Base-by-base conservation (phyloP, 176 grass and related monocot genomes). In the Aegilops umbellulata region DNA sequence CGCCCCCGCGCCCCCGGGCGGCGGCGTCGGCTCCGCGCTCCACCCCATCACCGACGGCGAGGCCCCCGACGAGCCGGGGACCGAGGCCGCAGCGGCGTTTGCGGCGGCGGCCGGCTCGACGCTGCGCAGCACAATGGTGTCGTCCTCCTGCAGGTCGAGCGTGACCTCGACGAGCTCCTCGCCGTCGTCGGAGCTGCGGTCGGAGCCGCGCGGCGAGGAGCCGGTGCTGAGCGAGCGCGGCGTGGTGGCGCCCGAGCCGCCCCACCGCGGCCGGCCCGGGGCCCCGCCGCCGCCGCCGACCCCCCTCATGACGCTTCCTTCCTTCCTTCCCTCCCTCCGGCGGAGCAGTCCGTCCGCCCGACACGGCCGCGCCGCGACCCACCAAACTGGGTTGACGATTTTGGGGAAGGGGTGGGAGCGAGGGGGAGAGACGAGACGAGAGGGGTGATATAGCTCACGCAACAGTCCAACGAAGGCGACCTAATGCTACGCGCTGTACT, bases 111-210 rank as follows among this genome's bases (percentile, higher is more conserved):
- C 95, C 1, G 91, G 93, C 89, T 87, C 90, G 11, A 98, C 93
- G 87, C 93, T 98, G 24, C 90, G 83, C 46, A 98, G 87, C 75
- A 93, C 94, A 75, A 98, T 85, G 49, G 86, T 95, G 86, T 93
- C 93, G 63, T 98, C 93, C 72, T 92, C 87, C 51, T 91, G 94
- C 60, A 98, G 68, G 86, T 98, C 95, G 16, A 98, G 89, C 39
- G 95, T 98, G 42, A 98, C 91, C 93, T 98, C 95, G 23, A 98
- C 87, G 69, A 92, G 92, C 87, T 90, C 87, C 83, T 98, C 95
- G 4, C 89, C 91, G 22, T 90, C 93, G 76, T 90, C 91, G 23
- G 74, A 87, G 81, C 87, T 93, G 77, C 84, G 78, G 84, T 82
- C 83, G 3, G 88, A 92, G 7, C 69, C 86, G 49, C 74, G 87